Conservation (phyloP, 2,329 filamentous ascomycete genomes). For the Cladosporium sp. region DNA sequence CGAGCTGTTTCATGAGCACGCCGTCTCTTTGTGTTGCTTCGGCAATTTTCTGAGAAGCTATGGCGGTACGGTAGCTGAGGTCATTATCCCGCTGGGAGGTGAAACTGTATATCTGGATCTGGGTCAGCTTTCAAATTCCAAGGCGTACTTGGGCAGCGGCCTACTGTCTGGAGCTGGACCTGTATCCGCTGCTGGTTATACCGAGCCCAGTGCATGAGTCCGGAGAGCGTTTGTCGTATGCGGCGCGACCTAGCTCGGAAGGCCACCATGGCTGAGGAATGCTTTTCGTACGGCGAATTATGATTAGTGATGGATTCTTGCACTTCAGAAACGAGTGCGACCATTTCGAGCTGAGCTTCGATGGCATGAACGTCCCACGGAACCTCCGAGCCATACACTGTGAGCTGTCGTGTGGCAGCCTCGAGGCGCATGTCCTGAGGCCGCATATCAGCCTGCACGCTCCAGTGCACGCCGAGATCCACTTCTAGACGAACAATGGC, state of each 20-base stretch:
- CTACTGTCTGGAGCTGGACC: too few relatives aligned
- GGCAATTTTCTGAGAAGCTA: too few relatives aligned
- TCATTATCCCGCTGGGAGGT: too few relatives aligned
- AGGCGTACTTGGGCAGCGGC: too few relatives aligned
- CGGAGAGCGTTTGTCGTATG: neutral
- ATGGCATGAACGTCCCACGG: neutral
- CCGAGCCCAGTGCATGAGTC: too few relatives aligned
- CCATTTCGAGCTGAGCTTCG: neutral
- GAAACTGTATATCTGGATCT: too few relatives aligned
- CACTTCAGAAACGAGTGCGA: neutral
- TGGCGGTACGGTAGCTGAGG: too few relatives aligned
- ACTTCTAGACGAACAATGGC: neutral
- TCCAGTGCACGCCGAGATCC: neutral
- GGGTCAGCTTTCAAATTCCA: too few relatives aligned
- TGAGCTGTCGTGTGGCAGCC: neutral
- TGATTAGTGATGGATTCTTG: neutral
- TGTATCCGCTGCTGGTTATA: too few relatives aligned
- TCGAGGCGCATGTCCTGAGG: neutral
- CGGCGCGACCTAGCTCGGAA: neutral
- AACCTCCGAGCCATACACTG: neutral
- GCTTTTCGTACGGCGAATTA: neutral
- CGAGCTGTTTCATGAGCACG: slow-evolving; percentile 3
- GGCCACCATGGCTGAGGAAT: neutral
- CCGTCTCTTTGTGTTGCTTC: too few relatives aligned
- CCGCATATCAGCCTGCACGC: neutral